phyloP scores from a whole-genome alignment of 768 basidiomycete species.

The Tulasnella sp. region DNA sequence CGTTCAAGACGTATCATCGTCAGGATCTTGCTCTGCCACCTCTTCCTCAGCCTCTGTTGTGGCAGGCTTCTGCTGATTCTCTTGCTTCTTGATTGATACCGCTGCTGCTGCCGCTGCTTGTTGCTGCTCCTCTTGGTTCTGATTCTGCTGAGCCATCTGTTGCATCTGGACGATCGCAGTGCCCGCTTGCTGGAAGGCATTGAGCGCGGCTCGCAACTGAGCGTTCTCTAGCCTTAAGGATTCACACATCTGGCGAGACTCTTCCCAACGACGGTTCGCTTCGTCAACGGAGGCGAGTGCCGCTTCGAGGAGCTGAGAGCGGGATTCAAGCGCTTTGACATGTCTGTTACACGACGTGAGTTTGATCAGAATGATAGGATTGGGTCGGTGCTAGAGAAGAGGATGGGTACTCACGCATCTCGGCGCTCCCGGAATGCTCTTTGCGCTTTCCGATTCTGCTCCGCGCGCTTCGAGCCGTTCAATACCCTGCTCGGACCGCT shows the following conservation, averaged over 20 bases:
- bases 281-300: constrained; percentile 80
- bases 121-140: constrained; percentile 5
- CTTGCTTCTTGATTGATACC: no score
- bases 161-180: constrained; percentile 20
- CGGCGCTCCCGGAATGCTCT: constrained; percentile 82
- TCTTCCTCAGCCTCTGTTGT: no score
- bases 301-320: constrained; percentile 75
- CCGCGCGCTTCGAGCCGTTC: constrained; percentile 77
- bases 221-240: constrained; percentile 78
- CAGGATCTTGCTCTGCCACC: no score
- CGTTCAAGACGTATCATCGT: no score
- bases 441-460: constrained; percentile 92
- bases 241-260: constrained; percentile 81
- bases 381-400: neutral
- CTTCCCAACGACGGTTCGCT: constrained; percentile 82
- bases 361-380: neutral
- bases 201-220: constrained; percentile 58
- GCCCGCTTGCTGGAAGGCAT: constrained; percentile 25
- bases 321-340: constrained; percentile 77
- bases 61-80: no score
- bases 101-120: neutral
- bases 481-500: constrained; percentile 40
- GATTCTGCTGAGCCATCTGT: neutral
- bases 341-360: constrained; percentile 39
- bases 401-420: constrained; percentile 56